These are phyloP conservation scores for Taxillus chinensis DNA, from an alignment of 164 flowering plant genomes.

Conservation along the genomic window DNA sequence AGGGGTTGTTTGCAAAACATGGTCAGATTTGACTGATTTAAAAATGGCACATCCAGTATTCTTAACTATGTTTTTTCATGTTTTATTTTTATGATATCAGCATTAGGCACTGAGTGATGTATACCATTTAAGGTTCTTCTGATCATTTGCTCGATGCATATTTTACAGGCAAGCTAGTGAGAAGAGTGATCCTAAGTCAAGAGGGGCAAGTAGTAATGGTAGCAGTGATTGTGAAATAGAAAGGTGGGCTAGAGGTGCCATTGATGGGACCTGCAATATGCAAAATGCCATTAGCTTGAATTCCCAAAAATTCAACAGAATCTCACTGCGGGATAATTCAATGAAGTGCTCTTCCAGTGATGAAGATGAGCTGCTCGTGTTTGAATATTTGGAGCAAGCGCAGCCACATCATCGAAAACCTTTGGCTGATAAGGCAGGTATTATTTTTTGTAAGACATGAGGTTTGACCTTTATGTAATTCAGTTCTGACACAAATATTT, in stretches of 20 bases:
- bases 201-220: constrained; percentile 39
- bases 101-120: not conserved
- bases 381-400: constrained; percentile 52
- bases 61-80: too few relatives aligned
- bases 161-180: constrained; percentile 39
- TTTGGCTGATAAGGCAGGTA: constrained; percentile 53
- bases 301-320: constrained; percentile 19
- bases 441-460: not conserved
- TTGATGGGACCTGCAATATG: constrained; percentile 14
- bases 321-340: constrained; percentile 31
- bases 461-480: not conserved
- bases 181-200: constrained; percentile 44
- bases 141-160: not conserved
- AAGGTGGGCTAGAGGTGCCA: constrained; percentile 7
- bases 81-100: not conserved
- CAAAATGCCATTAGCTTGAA: constrained; percentile 14
- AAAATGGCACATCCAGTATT: too few relatives aligned
- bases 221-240: constrained; percentile 11
- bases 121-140: not conserved
- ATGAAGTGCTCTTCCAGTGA: constrained; percentile 24
- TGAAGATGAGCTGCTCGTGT: constrained; percentile 33
- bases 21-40: too few relatives aligned
- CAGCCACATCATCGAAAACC: constrained; percentile 52
- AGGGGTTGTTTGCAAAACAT: too few relatives aligned
- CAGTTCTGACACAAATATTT: constrained; percentile 8